phyloP scores from a whole-genome alignment of 192 early-diverging fungal genomes.

The Rhizoclosmatium globosum region DNA sequence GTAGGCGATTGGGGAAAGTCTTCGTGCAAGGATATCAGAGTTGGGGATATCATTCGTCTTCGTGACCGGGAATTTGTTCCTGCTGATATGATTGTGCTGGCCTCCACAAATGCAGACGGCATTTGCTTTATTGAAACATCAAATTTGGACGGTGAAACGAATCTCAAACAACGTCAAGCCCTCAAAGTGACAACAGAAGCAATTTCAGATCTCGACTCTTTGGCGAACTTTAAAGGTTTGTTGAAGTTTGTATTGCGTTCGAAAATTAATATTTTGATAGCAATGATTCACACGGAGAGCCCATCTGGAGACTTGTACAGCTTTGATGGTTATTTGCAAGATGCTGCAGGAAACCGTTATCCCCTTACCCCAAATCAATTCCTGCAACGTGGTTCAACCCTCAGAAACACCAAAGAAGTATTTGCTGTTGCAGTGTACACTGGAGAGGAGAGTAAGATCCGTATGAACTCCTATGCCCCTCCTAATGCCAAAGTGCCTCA shows the following conservation, averaged over 20 bases:
- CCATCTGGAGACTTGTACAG: conserved; percentile 83
- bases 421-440: conserved; percentile 74
- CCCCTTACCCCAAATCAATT: conserved; percentile 82
- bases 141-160: conserved; percentile 88
- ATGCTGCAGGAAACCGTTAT: conserved; percentile 34
- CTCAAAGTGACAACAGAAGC: conserved; percentile 61
- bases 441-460: conserved; percentile 64
- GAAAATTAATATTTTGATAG: conserved; percentile 22
- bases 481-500: conserved; percentile 44
- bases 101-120: conserved; percentile 75
- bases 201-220: conserved; percentile 52
- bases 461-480: conserved; percentile 53
- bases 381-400: conserved; percentile 83
- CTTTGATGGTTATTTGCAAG: conserved; percentile 76
- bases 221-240: conserved; percentile 62
- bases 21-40: conserved; percentile 58
- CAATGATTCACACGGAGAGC: conserved; percentile 69
- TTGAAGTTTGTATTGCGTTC: conserved; percentile 42
- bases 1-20: conserved; percentile 26
- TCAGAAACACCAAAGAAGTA: conserved; percentile 83
- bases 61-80: conserved; percentile 83
- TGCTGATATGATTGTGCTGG: conserved; percentile 79
- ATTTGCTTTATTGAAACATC: conserved; percentile 88
- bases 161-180: conserved; percentile 83
- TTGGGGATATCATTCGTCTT: conserved; percentile 83